Evolutionary conservation across 2,329 filamentous ascomycete genomes (phyloP), one percentile per base, ranked within the genome.

Genomic region (Apiospora pterosperma): DNA sequence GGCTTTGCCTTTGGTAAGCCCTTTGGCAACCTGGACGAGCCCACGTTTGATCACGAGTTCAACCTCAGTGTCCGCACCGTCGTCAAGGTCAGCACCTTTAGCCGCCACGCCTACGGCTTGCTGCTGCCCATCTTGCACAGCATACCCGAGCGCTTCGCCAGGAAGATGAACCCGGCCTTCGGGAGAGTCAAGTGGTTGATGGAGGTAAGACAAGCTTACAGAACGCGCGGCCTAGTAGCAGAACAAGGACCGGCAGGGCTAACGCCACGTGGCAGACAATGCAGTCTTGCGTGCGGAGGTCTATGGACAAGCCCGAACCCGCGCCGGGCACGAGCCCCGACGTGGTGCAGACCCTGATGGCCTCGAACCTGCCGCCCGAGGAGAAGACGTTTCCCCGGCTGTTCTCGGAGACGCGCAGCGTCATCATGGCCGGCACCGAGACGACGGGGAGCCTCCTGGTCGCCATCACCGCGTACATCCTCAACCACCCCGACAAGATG

Each of bases 371-470:
- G 11, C 67, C 69, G 11, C 12, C 65, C 19, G 64, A 69, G 31
- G 70, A 72, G 61, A 71, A 72, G 67, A 70, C 68, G 1, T 71
- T 72, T 39, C 66, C 67, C 21, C 68, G 70, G 2, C 68, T 72
- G 2, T 71, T 72, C 62, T 69, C 69, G 23, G 70, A 71, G 61
- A 69, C 63, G 16, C 67, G 69, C 12, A 70, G 69, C 28, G 67
- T 72, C 36, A 71, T 71, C 63, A 71, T 69, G 70, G 69, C 70
- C 1, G 70, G 69, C 11, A 72, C 70, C 10, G 70, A 71, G 65
- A 72, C 70, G 5, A 72, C 68, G 0, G 69, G 67, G 19, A 71
- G 68, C 4, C 65, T 68, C 0, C 64, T 70, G 31, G 68, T 71
- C 23, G 67, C 66, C 61, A 69, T 72, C 67, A 67, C 69, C 1